Conservation (phyloP, 225 moss, liverwort and hornwort species). For the Polytrichum commune region DNA sequence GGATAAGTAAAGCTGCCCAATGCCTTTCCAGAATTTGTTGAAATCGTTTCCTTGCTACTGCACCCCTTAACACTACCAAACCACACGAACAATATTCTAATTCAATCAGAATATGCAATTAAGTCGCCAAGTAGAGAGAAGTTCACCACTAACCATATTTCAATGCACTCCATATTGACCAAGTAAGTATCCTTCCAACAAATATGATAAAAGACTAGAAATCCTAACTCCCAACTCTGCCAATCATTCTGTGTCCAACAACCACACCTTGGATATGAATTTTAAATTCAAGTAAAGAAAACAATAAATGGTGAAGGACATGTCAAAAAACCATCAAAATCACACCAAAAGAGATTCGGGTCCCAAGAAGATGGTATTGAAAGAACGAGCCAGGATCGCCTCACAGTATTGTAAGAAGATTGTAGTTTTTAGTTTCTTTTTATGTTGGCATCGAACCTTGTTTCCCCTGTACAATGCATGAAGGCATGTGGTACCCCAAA, state of each 20-base stretch:
- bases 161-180: no score
- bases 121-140: no score
- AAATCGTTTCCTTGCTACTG: constrained; percentile 65
- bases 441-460: constrained; percentile 67
- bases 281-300: no score
- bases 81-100: neutral
- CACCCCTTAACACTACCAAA: constrained; percentile 76
- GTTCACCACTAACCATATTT: neutral
- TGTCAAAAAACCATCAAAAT: no score
- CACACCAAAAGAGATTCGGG: no score
- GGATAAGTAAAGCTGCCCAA: constrained; percentile 80
- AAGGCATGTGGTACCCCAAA: constrained; percentile 72
- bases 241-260: no score
- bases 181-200: no score
- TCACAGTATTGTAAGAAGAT: constrained; percentile 83
- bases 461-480: constrained; percentile 89
- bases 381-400: constrained; percentile 7
- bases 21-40: constrained; percentile 53
- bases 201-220: no score
- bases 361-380: no score
- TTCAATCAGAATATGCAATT: neutral
- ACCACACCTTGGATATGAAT: no score
- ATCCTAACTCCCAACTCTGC: no score
- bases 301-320: no score
- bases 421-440: constrained; percentile 46